phyloP scores from a whole-genome alignment of 73 alveolate genomes.

The Tetrahymena thermophila region DNA sequence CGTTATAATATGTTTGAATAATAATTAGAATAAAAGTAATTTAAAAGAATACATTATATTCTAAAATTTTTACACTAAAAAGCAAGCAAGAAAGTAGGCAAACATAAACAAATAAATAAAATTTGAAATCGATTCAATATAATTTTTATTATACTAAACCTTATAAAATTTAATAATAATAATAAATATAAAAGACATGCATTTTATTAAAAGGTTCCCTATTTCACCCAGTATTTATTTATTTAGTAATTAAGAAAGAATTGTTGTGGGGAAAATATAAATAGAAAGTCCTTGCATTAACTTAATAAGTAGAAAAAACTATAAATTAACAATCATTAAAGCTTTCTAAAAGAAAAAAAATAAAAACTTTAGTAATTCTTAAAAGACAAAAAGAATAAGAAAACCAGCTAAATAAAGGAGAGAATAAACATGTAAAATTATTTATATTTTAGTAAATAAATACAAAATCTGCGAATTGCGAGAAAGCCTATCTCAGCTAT shows the following conservation, averaged over 20 bases:
- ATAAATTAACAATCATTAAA: not conserved
- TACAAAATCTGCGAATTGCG: not conserved
- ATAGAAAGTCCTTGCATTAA: not conserved
- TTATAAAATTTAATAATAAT: too few relatives aligned
- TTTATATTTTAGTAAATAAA: constrained; percentile 11
- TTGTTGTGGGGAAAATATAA: not conserved
- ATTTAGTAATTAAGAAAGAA: not conserved
- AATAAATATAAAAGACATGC: not conserved
- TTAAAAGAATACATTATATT: too few relatives aligned
- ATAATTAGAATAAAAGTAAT: too few relatives aligned
- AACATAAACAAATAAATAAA: too few relatives aligned
- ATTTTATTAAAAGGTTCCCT: too few relatives aligned
- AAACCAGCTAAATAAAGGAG: not conserved
- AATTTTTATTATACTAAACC: not conserved
- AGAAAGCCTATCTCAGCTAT: not conserved
- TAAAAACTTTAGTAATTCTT: not conserved
- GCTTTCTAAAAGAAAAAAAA: not conserved
- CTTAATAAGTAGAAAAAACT: not conserved
- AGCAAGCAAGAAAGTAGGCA: not conserved
- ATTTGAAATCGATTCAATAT: not conserved
- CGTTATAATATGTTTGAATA: too few relatives aligned
- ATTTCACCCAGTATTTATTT: not conserved
- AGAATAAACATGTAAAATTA: not conserved
- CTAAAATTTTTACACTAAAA: too few relatives aligned
- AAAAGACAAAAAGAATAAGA: not conserved